Evolutionary conservation across 108 stramenopile genomes (phyloP).

Genomic region (Cyclotella kingstonii): DNA sequence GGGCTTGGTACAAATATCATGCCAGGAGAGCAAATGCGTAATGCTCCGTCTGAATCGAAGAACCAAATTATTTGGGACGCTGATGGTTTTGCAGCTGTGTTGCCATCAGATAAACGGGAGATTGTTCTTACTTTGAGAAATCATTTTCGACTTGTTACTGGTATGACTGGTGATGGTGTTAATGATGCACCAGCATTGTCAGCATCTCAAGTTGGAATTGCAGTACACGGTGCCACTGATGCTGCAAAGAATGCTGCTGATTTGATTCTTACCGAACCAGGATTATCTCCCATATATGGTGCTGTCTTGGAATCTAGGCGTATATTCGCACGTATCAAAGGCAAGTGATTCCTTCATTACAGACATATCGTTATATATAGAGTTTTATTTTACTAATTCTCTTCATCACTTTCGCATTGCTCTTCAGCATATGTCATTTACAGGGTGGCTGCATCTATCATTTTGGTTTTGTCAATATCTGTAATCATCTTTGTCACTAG

Average conservation of each 20-base stretch:
- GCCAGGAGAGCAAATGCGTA: constrained; percentile 46
- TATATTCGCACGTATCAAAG: constrained; percentile 74
- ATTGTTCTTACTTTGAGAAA: constrained; percentile 68
- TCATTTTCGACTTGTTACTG: constrained; percentile 64
- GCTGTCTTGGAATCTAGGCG: constrained; percentile 73
- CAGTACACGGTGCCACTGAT: constrained; percentile 85
- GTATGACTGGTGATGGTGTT: constrained; percentile 92
- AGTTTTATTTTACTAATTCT: constrained; percentile 2
- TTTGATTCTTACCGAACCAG: constrained; percentile 79
- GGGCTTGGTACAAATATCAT: constrained; percentile 55
- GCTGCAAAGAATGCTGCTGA: constrained; percentile 89
- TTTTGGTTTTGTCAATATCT: constrained; percentile 62
- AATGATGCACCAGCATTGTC: constrained; percentile 89
- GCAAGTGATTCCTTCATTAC: constrained; percentile 9
- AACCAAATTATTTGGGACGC: constrained; percentile 58
- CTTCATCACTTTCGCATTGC: constrained; percentile 17
- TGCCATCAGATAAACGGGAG: constrained; percentile 77
- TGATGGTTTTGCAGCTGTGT: constrained; percentile 77
- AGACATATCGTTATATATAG: constrained; percentile 19
- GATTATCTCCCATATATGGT: constrained; percentile 76
- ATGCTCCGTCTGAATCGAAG: constrained; percentile 36
- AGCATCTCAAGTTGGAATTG: constrained; percentile 74
- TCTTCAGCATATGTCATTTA: constrained; percentile 70
- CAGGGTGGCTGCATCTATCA: constrained; percentile 64
- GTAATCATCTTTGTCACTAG: constrained; percentile 60